phyloP scores from a whole-genome alignment of 768 basidiomycete genomes.

The Crepidotus variabilis region DNA sequence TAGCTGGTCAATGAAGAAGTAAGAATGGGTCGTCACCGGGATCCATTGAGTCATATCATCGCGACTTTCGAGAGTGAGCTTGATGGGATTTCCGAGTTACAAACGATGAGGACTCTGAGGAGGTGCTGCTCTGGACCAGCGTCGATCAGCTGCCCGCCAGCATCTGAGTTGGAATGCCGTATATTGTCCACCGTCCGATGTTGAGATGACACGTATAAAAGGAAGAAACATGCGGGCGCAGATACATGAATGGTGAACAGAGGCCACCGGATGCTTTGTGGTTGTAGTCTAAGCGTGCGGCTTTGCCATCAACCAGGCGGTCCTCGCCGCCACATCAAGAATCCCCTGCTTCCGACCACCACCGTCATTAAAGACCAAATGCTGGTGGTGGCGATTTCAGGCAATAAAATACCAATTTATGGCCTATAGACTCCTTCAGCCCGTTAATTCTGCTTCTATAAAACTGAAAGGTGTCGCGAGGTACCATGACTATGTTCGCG shows the following conservation, averaged over 20 bases:
- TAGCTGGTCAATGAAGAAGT: background rate
- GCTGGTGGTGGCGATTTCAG: slow-evolving; percentile 10
- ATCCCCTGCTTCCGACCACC: background rate
- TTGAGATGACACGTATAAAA: background rate
- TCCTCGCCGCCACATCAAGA: background rate
- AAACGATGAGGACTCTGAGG: background rate
- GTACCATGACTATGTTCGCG: slow-evolving; percentile 77
- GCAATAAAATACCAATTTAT: slow-evolving; percentile 15
- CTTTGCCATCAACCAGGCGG: background rate
- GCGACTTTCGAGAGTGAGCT: background rate
- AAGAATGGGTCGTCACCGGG: background rate
- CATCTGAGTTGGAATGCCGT: no score
- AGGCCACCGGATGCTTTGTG: background rate
- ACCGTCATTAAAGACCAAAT: slow-evolving; percentile 3
- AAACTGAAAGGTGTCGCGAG: slow-evolving; percentile 15
- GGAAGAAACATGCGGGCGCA: no score
- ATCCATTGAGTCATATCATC: background rate
- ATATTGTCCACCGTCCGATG: no score
- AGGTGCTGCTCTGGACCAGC: background rate
- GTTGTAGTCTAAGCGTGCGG: background rate
- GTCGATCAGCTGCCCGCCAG: no score
- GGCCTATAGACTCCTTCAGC: slow-evolving; percentile 17
- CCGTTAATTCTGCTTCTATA: slow-evolving; percentile 7
- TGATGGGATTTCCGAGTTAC: background rate
- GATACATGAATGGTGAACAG: no score